Evolutionary conservation across 208 protist species (phyloP).

Genomic region (Zelonia costaricensis): DNA sequence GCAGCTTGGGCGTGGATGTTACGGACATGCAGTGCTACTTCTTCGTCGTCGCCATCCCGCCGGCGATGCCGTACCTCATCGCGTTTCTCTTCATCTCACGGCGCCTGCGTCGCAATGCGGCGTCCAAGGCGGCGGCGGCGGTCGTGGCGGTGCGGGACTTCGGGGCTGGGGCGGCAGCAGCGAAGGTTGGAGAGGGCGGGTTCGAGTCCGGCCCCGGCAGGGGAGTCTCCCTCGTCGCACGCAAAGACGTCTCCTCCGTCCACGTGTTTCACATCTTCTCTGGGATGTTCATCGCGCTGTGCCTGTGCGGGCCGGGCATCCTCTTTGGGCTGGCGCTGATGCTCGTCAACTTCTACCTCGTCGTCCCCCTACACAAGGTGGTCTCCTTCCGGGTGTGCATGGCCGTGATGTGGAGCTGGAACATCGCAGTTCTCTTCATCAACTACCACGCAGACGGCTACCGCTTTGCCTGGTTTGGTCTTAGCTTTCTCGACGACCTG

Average conservation of each 20-base stretch:
- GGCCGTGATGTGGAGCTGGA: constrained; percentile 48
- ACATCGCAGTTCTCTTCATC: constrained; percentile 50
- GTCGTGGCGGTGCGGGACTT: not conserved
- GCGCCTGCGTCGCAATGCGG: constrained; percentile 12
- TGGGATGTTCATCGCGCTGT: constrained; percentile 36
- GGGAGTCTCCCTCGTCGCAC: not conserved
- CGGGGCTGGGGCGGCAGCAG: no score
- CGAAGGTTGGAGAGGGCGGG: no score
- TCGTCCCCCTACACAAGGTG: constrained; percentile 40
- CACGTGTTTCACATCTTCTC: constrained; percentile 46
- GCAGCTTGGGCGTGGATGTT: constrained; percentile 60
- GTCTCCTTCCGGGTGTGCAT: constrained; percentile 37
- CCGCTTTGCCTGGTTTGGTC: constrained; percentile 45
- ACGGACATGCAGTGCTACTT: constrained; percentile 71
- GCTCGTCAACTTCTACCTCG: constrained; percentile 48
- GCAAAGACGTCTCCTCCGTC: constrained; percentile 8
- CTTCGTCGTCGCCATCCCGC: constrained; percentile 46
- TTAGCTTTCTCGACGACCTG: constrained; percentile 31
- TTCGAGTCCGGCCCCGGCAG: not conserved
- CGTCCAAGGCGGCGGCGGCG: not conserved
- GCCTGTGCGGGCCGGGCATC: constrained; percentile 39
- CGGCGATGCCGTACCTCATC: constrained; percentile 35
- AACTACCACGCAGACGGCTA: constrained; percentile 41
- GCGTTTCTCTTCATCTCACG: constrained; percentile 44
- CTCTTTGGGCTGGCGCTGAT: constrained; percentile 49